Percentiles rank a stretch among this genome's conserved stretches.
Evolutionary conservation across 2,329 filamentous ascomycete genomes (phyloP).

Genomic region (Xylariaceae sp.): DNA sequence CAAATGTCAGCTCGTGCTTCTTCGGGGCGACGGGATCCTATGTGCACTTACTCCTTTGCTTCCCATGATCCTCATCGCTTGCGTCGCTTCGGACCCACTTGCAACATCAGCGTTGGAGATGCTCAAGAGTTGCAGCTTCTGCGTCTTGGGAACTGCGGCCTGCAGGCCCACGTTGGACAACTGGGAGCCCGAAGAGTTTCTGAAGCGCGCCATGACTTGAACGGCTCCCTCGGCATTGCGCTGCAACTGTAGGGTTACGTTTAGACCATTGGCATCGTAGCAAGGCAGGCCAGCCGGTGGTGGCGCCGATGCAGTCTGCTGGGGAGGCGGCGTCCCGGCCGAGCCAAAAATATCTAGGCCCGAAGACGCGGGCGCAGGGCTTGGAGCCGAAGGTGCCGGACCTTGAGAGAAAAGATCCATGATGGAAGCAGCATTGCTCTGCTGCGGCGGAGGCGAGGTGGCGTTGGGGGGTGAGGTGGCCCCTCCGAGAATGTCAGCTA

Average conservation of each 20-base stretch:
- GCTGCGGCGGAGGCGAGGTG: constrained; percentile 44
- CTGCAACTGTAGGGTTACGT: constrained; percentile 75
- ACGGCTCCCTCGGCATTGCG: constrained; percentile 71
- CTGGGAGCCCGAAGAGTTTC: constrained; percentile 58
- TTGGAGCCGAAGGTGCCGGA: constrained; percentile 30
- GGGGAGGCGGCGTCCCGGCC: constrained; percentile 41
- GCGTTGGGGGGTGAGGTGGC: constrained; percentile 41
- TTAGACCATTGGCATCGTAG: constrained; percentile 80
- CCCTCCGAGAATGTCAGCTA: constrained; percentile 79
- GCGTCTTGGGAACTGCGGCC: constrained; percentile 91
- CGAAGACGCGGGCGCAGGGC: constrained; percentile 39
- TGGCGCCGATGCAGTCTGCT: constrained; percentile 32
- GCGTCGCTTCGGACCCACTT: constrained; percentile 74
- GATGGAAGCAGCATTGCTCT: constrained; percentile 61
- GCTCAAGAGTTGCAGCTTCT: constrained; percentile 85
- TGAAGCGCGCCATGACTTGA: constrained; percentile 78
- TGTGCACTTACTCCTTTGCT: constrained; percentile 73
- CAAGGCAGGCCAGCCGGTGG: constrained; percentile 55
- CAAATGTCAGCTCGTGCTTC: neutral
- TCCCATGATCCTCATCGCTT: constrained; percentile 80
- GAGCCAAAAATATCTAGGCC: constrained; percentile 44
- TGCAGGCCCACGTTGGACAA: constrained; percentile 77
- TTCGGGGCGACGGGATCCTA: too few relatives aligned
- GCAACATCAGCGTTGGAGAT: constrained; percentile 76
- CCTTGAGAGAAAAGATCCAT: constrained; percentile 75